Evolutionary conservation across 164 flowering plant species (phyloP), one percentile per base, ranked within the genome.

Genomic region (Annona squamosa): DNA sequence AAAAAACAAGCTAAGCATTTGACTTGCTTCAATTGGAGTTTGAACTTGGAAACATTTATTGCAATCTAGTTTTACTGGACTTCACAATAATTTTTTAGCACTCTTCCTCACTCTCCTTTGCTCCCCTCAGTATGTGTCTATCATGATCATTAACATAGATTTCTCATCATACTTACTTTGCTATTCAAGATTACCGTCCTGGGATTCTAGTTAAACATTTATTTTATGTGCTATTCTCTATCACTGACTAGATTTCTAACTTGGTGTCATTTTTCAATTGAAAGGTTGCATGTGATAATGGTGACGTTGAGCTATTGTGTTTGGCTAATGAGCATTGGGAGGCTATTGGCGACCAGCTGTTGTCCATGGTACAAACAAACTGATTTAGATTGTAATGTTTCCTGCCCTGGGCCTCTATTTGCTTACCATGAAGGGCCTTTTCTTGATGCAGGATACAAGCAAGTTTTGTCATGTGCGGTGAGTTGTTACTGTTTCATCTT

Each of bases 241-340:
- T 26, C 37, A 26, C 37, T 26, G 37, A 26, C 37, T 26, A 26
- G 37, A 26, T 26, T 26, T 26, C 37, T 26, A 52, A 52, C 59
- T 13, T n/a, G 18, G 6, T 46, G 17, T 46, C 13, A 47, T 47
- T 73, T 48, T 9, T 26, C 65, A 12, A 37, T 75, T 81, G 67
- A 72, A 78, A 88, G 89, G 68, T 86, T 2, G 48, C 76, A 5
- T 82, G 74, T 77, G 88, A 82, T 43, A 81, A 72, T 80, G 84
- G 87, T 64, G 86, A 81, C 12, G 77, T 81, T 77, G 86, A 85
- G 61, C 57, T 76, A 45, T 67, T 87, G 72, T 68, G 75, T 80
- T 79, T 85, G 77, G 79, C 78, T 48, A 79, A 76, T 75, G 88
- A 84, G 75, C 79, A 57, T 46, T 81, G 86, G 85, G 87, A 86